Evolutionary conservation across 140 eudicot genomes (phyloP), one percentile per base, ranked within the genome.

Genomic region (Senecio squalidus): DNA sequence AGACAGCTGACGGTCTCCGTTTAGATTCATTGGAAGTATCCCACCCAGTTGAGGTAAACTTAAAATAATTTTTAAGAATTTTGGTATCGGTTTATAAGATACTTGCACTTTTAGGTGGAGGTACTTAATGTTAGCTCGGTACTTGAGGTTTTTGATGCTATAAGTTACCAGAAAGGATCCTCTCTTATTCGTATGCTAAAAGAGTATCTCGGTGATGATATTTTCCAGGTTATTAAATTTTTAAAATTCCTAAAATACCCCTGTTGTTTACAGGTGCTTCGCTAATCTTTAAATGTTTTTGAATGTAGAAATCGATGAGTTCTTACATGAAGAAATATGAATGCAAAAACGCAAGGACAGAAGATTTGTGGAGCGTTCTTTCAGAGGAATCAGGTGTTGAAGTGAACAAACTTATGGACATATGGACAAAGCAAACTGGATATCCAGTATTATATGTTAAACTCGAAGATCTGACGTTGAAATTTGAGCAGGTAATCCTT

Each of bases 341-440:
- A 18, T 41, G 18, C 72, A 55, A 70, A 80, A 80, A 63, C 18
- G 76, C 82, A 6, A 75, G 1, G 46, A 80, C 82, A 50, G 79
- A 80, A 17, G 85, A 80, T 62, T 48, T 80, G 27, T 80, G 82
- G 82, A 56, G 67, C 11, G 76, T 80, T 38, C 70, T 80, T 71
- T 55, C 78, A 25, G 74, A 80, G n/a, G 79, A 62, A 75, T 75
- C 85, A 8, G 82, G 74, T 62, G 41, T 75, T 62, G 76, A 75
- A 66, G 82, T 75, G 40, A 75, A 71, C 73, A 71, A 66, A 58
- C 44, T 80, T 55, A 80, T 80, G 85, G 52, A 75, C 39, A 44
- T 24, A 22, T 80, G 85, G 85, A 80, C 85, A 62, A 80, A 80
- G 60, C 72, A 71, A 58, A 80, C 76, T 22, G 85, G 85, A 2